These are phyloP conservation scores for Zostera marina DNA, from an alignment of 116 monocot species.

Conservation along the genomic window DNA sequence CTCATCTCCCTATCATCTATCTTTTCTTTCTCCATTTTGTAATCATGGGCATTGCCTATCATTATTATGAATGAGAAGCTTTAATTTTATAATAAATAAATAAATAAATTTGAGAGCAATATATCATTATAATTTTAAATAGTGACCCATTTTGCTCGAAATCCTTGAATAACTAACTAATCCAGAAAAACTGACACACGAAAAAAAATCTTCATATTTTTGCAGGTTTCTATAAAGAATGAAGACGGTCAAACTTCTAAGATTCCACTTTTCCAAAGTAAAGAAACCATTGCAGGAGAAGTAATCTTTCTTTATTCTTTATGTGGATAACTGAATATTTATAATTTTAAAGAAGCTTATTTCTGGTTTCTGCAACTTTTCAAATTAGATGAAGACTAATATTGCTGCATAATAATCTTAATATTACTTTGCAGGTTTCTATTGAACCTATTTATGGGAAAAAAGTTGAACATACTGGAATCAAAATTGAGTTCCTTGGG, in stretches of 20 bases:
- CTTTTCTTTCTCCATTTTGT: too few species aligned
- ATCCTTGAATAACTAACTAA: neutral
- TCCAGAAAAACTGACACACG: neutral
- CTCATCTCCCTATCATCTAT: too few species aligned
- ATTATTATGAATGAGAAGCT: too few species aligned
- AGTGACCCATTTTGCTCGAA: neutral
- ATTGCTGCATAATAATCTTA: neutral
- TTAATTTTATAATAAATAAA: too few species aligned
- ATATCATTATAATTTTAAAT: too few species aligned
- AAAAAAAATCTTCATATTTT: neutral
- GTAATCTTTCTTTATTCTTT: conserved; percentile 16
- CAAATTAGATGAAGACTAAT: neutral
- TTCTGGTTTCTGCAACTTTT: neutral
- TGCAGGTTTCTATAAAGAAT: conserved; percentile 86
- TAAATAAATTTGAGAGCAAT: too few species aligned
- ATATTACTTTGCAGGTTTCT: conserved; percentile 31
- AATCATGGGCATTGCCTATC: too few species aligned
- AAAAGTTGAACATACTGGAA: conserved; percentile 86
- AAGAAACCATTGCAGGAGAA: conserved; percentile 87
- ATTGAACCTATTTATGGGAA: conserved; percentile 81
- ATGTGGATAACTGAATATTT: neutral
- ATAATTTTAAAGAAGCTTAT: neutral
- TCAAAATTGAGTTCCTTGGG: conserved; percentile 93
- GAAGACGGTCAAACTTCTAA: conserved; percentile 67
- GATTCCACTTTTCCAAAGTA: conserved; percentile 86